These are phyloP conservation scores for Pseudodiploospora longispora DNA, from an alignment of 2,329 filamentous ascomycete genomes.

Conservation along the genomic window DNA sequence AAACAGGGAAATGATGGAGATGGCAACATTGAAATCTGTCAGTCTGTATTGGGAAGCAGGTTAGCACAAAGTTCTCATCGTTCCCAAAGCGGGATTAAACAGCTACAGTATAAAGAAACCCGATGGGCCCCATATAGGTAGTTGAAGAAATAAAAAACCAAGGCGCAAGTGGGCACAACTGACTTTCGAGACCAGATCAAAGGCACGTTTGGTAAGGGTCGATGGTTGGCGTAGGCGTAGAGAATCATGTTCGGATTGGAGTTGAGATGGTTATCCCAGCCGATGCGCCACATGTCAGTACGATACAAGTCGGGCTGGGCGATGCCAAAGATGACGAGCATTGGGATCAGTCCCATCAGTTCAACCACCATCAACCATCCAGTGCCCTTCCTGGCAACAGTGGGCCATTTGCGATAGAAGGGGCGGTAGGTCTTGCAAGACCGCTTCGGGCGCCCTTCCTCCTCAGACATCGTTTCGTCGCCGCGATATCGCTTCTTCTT, in stretches of 20 bases:
- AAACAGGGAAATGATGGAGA: conserved; percentile 69
- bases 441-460: too few species aligned
- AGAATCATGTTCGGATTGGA: conserved; percentile 61
- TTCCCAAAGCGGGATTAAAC: not conserved
- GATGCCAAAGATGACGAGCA: conserved; percentile 64
- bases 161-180: conserved; percentile 26
- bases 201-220: conserved; percentile 51
- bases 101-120: too few species aligned
- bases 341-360: conserved; percentile 54
- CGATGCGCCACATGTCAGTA: conserved; percentile 64
- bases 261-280: conserved; percentile 63
- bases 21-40: conserved; percentile 68
- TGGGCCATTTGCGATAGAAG: conserved; percentile 51
- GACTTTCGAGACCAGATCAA: conserved; percentile 68
- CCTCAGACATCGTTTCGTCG: too few species aligned
- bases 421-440: conserved; percentile 36
- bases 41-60: conserved; percentile 38
- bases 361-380: conserved; percentile 59
- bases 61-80: conserved; percentile 1
- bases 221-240: conserved; percentile 67
- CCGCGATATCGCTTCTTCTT: too few species aligned
- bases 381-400: conserved; percentile 41
- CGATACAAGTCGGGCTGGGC: conserved; percentile 66
- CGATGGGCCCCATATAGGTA: too few species aligned
- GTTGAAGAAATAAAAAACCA: too few species aligned